These are phyloP conservation scores for Rhodomyrtus tomentosa DNA, from an alignment of 345 rosid genomes.

Conservation along the genomic window DNA sequence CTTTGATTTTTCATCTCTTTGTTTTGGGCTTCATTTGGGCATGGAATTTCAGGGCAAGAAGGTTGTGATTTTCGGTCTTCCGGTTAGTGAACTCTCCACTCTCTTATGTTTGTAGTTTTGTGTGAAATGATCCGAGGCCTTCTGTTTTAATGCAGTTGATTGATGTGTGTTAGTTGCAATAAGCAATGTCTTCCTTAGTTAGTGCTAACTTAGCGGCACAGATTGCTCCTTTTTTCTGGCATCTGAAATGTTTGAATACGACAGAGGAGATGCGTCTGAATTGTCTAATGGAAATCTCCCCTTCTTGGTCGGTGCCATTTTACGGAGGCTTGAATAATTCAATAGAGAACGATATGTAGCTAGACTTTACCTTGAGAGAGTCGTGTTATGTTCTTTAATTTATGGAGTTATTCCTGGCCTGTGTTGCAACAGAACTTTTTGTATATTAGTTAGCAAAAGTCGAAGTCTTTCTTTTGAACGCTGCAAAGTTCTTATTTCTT, in stretches of 20 bases:
- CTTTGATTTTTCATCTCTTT: background rate
- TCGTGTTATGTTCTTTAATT: background rate
- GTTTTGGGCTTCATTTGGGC: background rate
- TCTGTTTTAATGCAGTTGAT: background rate
- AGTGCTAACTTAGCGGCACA: background rate
- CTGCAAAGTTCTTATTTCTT: background rate
- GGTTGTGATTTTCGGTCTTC: conserved; percentile 87
- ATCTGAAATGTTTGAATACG: background rate
- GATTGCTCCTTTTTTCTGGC: background rate
- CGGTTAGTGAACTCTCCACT: conserved; percentile 34
- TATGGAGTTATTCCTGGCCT: background rate
- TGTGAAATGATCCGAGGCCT: background rate
- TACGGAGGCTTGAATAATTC: background rate
- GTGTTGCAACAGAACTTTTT: background rate
- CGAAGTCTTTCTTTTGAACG: background rate
- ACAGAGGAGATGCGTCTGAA: background rate
- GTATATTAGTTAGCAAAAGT: background rate
- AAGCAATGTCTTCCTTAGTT: background rate
- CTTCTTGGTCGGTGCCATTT: background rate
- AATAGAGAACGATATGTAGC: background rate
- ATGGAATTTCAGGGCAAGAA: conserved; percentile 64
- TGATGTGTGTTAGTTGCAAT: background rate
- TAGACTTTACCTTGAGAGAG: background rate
- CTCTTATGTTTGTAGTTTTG: background rate
- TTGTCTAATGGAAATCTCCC: background rate